Base-by-base conservation (phyloP, 805 yeast species). In the Tetrapisispora pingtungensis region DNA sequence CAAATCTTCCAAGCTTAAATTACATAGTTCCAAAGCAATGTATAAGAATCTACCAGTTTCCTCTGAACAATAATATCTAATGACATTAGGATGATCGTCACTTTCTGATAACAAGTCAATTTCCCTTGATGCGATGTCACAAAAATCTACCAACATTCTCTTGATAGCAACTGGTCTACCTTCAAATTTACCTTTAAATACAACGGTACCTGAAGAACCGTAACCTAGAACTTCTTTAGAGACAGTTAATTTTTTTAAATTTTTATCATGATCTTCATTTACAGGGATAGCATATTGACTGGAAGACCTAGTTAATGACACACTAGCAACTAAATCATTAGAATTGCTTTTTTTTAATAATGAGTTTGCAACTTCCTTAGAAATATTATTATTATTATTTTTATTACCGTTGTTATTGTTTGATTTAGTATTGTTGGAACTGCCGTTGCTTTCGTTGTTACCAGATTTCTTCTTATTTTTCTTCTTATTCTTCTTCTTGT, bases 121-220 rank as follows among this genome's bases (percentile, higher is more conserved):
- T 57, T 90, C 98, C 53, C 86, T 95, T 8, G 87, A 81, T 1
- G 97, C 97, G 46, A 90, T 78, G 56, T 93, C 97, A 62, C 84
- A 90, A 57, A 89, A 93, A 59, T 89, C 96, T 32, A 89, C 72
- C 43, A 93, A 68, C 95, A 93, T 85, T 55, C 97, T 69, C 61
- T 93, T 93, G 7, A 93, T 94, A 0, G 98, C 98, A 6, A 93
- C 98, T 1, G 95, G 96, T 45, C 98, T 73, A 52, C 79, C 81
- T 58, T 90, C 96, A 66, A 89, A 93, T 4, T 77, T 74, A 0
- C 98, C 98, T 58, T 81, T 78, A 58, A 79, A 87, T 1, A 93
- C 98, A 26, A 90, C 87, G 0, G 98, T 93, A 24, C 98, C 98
- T 54, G 89, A 96, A 0, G 96, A 86, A 1, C 98, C 98, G 60